phyloP scores from a whole-genome alignment of 768 basidiomycete species.

The Dentipellis fragilis region DNA sequence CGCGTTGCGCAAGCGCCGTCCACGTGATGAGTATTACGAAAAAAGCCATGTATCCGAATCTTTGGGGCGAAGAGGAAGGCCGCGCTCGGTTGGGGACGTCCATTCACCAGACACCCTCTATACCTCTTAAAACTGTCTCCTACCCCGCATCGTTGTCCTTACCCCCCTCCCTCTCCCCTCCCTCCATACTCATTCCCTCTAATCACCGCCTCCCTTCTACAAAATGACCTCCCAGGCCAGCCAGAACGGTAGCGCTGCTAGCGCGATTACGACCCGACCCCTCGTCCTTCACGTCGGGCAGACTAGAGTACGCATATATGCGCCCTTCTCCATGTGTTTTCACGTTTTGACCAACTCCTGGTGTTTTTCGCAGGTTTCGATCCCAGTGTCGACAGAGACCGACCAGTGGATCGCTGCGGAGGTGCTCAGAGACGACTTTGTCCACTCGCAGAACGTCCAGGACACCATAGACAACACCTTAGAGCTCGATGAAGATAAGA shows the following conservation, averaged over 20 bases:
- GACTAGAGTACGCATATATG: constrained; percentile 24
- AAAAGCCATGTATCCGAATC: background rate
- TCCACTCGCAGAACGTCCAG: constrained; percentile 48
- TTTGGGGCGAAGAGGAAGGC: constrained; percentile 7
- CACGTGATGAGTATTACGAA: background rate
- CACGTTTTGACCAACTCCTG: constrained; percentile 1
- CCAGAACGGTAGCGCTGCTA: constrained; percentile 21
- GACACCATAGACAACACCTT: constrained; percentile 45
- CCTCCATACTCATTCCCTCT: constrained; percentile 8
- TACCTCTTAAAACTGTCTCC: background rate
- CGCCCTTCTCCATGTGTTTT: background rate
- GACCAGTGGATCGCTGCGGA: constrained; percentile 92
- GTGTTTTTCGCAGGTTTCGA: constrained; percentile 47
- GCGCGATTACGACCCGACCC: constrained; percentile 26
- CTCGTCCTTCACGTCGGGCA: constrained; percentile 23
- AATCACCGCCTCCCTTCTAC: background rate
- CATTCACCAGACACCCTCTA: background rate
- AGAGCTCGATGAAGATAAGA: constrained; percentile 37
- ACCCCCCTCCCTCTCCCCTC: constrained; percentile 6
- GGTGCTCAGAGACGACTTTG: constrained; percentile 83
- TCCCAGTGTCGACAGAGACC: constrained; percentile 72
- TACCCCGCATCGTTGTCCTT: constrained; percentile 1
- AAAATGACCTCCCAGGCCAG: constrained; percentile 21
- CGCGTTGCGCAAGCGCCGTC: background rate
- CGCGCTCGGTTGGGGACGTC: constrained; percentile 10